Evolutionary conservation across 495 filamentous ascomycete genomes (phyloP).

Genomic region (Lentithecium fluviatile): DNA sequence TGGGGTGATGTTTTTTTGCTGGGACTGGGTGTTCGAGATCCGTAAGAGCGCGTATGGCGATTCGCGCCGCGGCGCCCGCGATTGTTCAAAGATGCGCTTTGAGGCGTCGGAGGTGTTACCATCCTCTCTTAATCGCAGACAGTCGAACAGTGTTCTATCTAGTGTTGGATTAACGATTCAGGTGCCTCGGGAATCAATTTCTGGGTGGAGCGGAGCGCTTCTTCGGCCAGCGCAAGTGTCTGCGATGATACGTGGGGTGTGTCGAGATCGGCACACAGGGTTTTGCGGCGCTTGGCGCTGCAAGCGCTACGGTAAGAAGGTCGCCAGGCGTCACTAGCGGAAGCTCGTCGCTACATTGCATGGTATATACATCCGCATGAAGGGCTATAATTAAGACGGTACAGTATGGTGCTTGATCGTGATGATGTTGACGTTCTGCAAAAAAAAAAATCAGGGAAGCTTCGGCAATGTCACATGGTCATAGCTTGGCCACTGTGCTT

Average conservation of each 20-base stretch:
- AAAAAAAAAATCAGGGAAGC: too few species aligned
- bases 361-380: constrained; percentile 9
- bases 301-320: constrained; percentile 8
- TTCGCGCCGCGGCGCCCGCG: constrained; percentile 17
- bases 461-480: too few species aligned
- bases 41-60: constrained; percentile 18
- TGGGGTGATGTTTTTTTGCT: too few species aligned
- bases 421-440: too few species aligned
- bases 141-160: constrained; percentile 14
- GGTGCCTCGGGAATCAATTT: too few species aligned
- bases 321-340: constrained; percentile 8
- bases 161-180: too few species aligned
- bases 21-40: constrained; percentile 21
- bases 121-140: constrained; percentile 12
- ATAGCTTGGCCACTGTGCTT: too few species aligned
- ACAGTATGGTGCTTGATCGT: constrained; percentile 15
- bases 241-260: constrained; percentile 13
- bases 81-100: constrained; percentile 13
- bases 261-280: constrained; percentile 3
- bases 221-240: constrained; percentile 4
- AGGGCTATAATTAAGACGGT: constrained; percentile 2
- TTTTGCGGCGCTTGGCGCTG: constrained; percentile 21
- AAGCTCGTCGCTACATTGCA: constrained; percentile 16
- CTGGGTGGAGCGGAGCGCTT: too few species aligned
- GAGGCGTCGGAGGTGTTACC: constrained; percentile 16